Base-by-base conservation (phyloP, 495 filamentous ascomycete genomes). In the Talaromyces proteolyticus region DNA sequence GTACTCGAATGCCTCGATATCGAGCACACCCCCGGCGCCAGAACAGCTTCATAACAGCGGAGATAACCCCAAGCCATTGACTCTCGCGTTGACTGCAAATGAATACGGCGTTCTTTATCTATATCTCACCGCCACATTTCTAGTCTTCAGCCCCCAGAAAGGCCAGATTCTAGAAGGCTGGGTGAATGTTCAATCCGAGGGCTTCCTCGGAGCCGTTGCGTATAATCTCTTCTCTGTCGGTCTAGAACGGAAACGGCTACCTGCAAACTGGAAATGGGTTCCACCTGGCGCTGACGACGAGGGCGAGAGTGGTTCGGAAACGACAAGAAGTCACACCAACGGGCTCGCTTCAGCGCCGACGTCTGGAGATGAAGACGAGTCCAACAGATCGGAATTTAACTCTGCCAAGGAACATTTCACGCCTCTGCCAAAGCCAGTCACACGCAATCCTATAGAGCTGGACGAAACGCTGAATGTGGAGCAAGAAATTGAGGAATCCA, bases 141-240 rank as follows among this genome's bases (percentile, higher is more conserved):
- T 89, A 17, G 64, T 90, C 25, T 85, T 88, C 62, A 72, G 71
- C 42, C 88, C 87, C 1, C 62, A 70, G 55, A 77, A 72, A 51
- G 80, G 80, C 14, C 69, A 71, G 21, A 66, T 60, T 26, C 64
- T 91, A 20, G 78, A 86, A 46, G 88, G 82, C 11, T 81, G 72
- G 62, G 76, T 90, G 24, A 88, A 86, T 54, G 66, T 89, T 26
- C 82, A 87, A 58, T 85, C 81, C n/a, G 79, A 86, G 50, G 80
- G 81, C 7, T 84, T 89, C 58, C 58, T 92, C 1, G 85, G 85
- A 19, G 66, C 89, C 3, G 71, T 89, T 3, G 84, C 81, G 12
- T 80, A 82, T 56, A 92, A 92, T 63, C 67, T 87, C 16, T 89
- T 91, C 73, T 85, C 82, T 53, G 85, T 86, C 1, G 81, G 77